Conservation (phyloP, 1,284 basidiomycete species). For the Butyriboletus appendiculatus region DNA sequence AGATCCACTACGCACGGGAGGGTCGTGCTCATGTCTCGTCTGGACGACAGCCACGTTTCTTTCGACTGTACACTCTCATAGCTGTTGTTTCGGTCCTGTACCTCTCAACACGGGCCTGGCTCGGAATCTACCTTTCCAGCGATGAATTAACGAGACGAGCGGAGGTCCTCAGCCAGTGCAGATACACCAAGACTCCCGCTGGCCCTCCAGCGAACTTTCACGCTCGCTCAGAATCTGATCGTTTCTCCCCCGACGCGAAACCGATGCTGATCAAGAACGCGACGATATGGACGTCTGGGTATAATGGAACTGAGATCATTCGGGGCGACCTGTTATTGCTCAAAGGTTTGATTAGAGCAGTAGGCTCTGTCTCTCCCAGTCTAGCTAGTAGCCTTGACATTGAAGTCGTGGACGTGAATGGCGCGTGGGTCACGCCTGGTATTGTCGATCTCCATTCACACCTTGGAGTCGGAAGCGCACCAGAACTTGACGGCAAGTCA, state of each 20-base stretch:
- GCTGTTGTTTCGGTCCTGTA: neutral
- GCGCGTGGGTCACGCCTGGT: slow-evolving; percentile 71
- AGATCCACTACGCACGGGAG: neutral
- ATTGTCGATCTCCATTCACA: slow-evolving; percentile 83
- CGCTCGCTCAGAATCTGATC: slow-evolving; percentile 58
- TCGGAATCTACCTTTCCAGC: neutral
- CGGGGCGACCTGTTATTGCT: slow-evolving; percentile 57
- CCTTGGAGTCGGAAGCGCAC: slow-evolving; percentile 67
- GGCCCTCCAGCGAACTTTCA: slow-evolving; percentile 54
- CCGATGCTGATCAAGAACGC: slow-evolving; percentile 69
- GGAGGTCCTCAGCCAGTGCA: slow-evolving; percentile 49
- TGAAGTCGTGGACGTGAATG: slow-evolving; percentile 55
- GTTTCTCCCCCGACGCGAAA: slow-evolving; percentile 60
- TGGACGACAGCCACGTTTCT: neutral
- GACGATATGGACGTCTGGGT: slow-evolving; percentile 74
- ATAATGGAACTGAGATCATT: slow-evolving; percentile 64
- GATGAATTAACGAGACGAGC: slow-evolving; percentile 10
- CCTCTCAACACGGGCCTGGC: neutral
- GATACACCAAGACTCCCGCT: slow-evolving; percentile 40
- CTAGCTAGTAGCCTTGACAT: slow-evolving; percentile 32
- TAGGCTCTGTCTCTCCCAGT: slow-evolving; percentile 43
- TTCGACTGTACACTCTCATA: slow-evolving; percentile 3
- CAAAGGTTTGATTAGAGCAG: slow-evolving; percentile 49
- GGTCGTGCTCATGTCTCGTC: neutral
- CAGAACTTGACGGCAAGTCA: slow-evolving; percentile 48